Evolutionary conservation across 2,329 filamentous ascomycete genomes (phyloP).

Genomic region (Lasiodiplodia sp.): DNA sequence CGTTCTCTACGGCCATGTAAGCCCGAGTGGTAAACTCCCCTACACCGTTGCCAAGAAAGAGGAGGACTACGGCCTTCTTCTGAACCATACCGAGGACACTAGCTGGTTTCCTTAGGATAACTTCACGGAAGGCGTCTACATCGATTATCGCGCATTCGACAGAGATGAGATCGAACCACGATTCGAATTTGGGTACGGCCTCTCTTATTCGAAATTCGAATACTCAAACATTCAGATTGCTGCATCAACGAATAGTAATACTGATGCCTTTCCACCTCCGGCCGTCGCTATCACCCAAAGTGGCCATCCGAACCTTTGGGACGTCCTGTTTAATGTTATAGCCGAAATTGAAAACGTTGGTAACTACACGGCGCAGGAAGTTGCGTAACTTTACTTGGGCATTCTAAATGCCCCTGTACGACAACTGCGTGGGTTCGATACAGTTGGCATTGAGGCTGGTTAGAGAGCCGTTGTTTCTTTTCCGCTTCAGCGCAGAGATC

Average conservation of each 20-base stretch:
- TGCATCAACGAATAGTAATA: slow-evolving; percentile 40
- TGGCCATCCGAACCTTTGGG: slow-evolving; percentile 27
- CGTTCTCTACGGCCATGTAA: slow-evolving; percentile 52
- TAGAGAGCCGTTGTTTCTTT: slow-evolving; percentile 53
- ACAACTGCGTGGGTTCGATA: slow-evolving; percentile 33
- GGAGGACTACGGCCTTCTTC: slow-evolving; percentile 72
- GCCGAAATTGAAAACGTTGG: slow-evolving; percentile 33
- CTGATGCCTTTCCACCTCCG: slow-evolving; percentile 13
- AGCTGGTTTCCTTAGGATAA: slow-evolving; percentile 42
- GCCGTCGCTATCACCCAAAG: slow-evolving; percentile 23
- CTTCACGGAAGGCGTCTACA: slow-evolving; percentile 52
- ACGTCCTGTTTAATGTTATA: slow-evolving; percentile 23
- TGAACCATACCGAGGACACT: slow-evolving; percentile 38
- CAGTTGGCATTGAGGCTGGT: slow-evolving; percentile 25
- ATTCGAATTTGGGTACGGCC: slow-evolving; percentile 72
- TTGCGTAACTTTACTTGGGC: slow-evolving; percentile 33
- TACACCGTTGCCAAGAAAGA: slow-evolving; percentile 82
- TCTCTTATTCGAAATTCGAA: slow-evolving; percentile 69
- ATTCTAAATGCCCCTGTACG: slow-evolving; percentile 41
- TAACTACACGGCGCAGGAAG: slow-evolving; percentile 24
- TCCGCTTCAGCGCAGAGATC: slow-evolving; percentile 55
- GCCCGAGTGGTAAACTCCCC: slow-evolving; percentile 80
- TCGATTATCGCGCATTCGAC: slow-evolving; percentile 56
- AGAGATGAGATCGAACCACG: slow-evolving; percentile 70
- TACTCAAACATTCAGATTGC: slow-evolving; percentile 62